These are phyloP conservation scores for Rhypophila decipiens DNA, from an alignment of 495 filamentous ascomycete genomes.

Conservation along the genomic window DNA sequence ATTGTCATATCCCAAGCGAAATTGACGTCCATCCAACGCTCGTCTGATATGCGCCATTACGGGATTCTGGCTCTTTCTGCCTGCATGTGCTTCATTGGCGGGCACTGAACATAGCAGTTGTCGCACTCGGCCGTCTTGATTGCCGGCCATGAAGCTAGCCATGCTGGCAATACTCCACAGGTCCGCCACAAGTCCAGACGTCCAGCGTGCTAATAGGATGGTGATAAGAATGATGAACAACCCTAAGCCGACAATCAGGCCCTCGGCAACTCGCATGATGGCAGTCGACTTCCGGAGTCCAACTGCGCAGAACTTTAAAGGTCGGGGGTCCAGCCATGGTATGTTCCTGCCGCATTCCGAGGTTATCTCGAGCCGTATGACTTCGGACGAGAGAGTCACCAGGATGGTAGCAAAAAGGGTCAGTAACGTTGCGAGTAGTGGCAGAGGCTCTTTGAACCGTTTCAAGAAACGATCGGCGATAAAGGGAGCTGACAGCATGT, in stretches of 20 bases:
- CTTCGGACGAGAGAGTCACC: neutral
- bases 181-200: neutral
- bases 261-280: neutral
- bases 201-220: neutral
- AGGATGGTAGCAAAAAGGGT: neutral
- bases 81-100: too few species aligned
- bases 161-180: slow-evolving; percentile 3
- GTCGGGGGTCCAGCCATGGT: too few species aligned
- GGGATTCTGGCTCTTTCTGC: too few species aligned
- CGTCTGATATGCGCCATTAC: too few species aligned
- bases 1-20: neutral
- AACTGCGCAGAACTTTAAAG: neutral
- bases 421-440: neutral
- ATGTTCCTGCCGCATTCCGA: too few species aligned
- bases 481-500: neutral
- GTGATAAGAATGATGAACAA: neutral
- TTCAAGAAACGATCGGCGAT: neutral
- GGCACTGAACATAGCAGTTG: neutral
- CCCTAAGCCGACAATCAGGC: neutral
- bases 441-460: neutral
- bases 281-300: neutral
- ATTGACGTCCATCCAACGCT: neutral
- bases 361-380: neutral
- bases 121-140: too few species aligned
- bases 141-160: neutral